Percentiles rank a stretch among this genome's conserved stretches.
Evolutionary conservation across 1,284 basidiomycete species (phyloP).

Genomic region (Meira nashicola): DNA sequence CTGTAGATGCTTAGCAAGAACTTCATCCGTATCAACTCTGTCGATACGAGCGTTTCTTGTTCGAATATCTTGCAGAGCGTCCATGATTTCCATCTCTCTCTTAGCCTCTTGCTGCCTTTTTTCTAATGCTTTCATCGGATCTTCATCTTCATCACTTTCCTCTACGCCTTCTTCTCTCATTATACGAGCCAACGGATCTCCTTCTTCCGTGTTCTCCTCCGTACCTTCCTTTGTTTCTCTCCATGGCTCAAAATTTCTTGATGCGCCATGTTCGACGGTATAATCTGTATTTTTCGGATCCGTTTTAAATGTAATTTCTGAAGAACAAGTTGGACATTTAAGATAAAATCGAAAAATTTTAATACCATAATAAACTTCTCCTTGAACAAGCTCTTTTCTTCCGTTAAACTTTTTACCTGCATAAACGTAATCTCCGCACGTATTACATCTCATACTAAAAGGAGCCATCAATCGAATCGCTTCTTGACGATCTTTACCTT

Average conservation of each 20-base stretch:
- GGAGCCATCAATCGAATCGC: slow-evolving; percentile 98
- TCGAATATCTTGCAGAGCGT: slow-evolving; percentile 89
- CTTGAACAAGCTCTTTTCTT: slow-evolving; percentile 92
- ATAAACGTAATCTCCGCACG: slow-evolving; percentile 90
- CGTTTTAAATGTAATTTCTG: slow-evolving; percentile 89
- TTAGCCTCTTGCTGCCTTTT: slow-evolving; percentile 84
- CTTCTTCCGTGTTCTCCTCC: slow-evolving; percentile 14
- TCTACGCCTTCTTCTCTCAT: slow-evolving; percentile 21
- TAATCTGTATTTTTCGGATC: slow-evolving; percentile 28
- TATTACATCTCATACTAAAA: slow-evolving; percentile 79
- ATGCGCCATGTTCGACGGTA: slow-evolving; percentile 46
- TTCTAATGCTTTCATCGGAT: slow-evolving; percentile 95
- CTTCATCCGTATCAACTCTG: slow-evolving; percentile 54
- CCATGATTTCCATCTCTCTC: slow-evolving; percentile 96
- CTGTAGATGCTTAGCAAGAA: slow-evolving; percentile 23
- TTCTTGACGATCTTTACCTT: slow-evolving; percentile 85
- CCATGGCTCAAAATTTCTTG: slow-evolving; percentile 49
- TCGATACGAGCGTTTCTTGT: slow-evolving; percentile 88
- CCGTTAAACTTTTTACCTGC: slow-evolving; percentile 99
- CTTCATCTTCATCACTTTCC: slow-evolving; percentile 53
- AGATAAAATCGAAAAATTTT: slow-evolving; percentile 65
- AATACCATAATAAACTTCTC: slow-evolving; percentile 96
- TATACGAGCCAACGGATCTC: slow-evolving; percentile 22
- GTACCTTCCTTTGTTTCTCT: slow-evolving; percentile 19
- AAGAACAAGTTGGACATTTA: slow-evolving; percentile 59